A percentile compares a stretch with the other conserved stretches of the same genome.
phyloP scores from a whole-genome alignment of 345 rosid genomes.

The Hibiscus syriacus region DNA sequence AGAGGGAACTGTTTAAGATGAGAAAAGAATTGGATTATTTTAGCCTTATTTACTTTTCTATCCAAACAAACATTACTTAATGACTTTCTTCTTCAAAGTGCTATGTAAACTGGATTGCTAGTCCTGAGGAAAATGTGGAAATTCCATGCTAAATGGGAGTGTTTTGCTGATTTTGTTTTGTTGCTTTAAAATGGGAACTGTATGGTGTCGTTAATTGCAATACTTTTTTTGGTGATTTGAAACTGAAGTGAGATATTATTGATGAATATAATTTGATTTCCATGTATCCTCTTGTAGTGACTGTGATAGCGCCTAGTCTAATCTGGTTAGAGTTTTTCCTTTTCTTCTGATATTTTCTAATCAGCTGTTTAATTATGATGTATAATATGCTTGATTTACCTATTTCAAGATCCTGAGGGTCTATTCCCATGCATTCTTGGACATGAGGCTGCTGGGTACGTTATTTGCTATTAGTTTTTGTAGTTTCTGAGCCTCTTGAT shows the following conservation, averaged over 20 bases:
- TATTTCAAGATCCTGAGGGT: conserved; percentile 84
- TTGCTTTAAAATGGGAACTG: background rate
- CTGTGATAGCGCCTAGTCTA: background rate
- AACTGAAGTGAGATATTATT: background rate
- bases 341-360: background rate
- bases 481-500: background rate
- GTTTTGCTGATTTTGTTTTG: background rate
- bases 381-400: conserved; percentile 10
- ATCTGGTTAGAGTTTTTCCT: background rate
- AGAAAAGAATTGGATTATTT: too few relatives aligned
- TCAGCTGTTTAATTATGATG: background rate
- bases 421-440: conserved; percentile 96
- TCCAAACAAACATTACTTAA: too few relatives aligned
- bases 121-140: background rate
- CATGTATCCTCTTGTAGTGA: background rate
- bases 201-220: background rate
- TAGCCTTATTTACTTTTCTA: too few relatives aligned
- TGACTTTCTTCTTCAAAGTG: too few relatives aligned
- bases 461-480: background rate
- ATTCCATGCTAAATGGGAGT: background rate
- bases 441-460: conserved; percentile 97
- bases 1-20: too few relatives aligned
- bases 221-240: background rate
- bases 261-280: background rate
- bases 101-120: too few relatives aligned